Base-by-base conservation (phyloP, 345 rosid genomes). In the Gossypium rotundifolium region DNA sequence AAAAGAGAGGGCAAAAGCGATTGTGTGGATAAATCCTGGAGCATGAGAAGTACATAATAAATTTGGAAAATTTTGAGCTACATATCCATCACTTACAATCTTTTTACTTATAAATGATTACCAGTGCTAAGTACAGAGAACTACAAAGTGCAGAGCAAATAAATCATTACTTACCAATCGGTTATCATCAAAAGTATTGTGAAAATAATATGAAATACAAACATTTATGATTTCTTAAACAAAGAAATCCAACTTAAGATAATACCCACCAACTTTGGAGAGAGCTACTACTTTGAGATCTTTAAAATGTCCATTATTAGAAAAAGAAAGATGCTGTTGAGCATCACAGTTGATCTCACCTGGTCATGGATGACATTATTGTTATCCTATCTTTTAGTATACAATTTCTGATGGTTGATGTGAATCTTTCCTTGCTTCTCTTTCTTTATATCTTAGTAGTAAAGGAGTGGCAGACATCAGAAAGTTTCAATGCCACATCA, bases 401-500 rank as follows among this genome's bases (percentile, higher is more conserved):
- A 69, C 4, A 51, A 70, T 11, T 71, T 66, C 46, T 46, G 69
- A 60, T 38, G 23, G 57, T 52, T 75, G 68, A 54, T 22, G 59
- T 54, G 12, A 54, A 18, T 18, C 8, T 51, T 51, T 54, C 59
- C 48, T 18, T 2, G 27, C 42, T 22, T 60, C 62, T 60, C 55
- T 65, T 62, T 66, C 57, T 73, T 60, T 53, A 9, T 53, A 53
- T 71, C 72, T 65, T 73, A 63, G 72, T 53, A 74, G 9, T 13
- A 67, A 76, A 76, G 74, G 46, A 80, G 72, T 52, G 63, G 54
- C 29, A 75, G 40, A 72, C 84, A 71, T 84, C 86, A 84, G 49
- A 87, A 87, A 83, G 89, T 60, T 75, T 61, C 42, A 73, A 42
- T 46, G 63, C 80, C 89, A 82, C 82, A 23, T 46, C 61, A 70